Evolutionary conservation across 2,329 filamentous ascomycete species (phyloP).

Genomic region (Hirsutella thompsonii): DNA sequence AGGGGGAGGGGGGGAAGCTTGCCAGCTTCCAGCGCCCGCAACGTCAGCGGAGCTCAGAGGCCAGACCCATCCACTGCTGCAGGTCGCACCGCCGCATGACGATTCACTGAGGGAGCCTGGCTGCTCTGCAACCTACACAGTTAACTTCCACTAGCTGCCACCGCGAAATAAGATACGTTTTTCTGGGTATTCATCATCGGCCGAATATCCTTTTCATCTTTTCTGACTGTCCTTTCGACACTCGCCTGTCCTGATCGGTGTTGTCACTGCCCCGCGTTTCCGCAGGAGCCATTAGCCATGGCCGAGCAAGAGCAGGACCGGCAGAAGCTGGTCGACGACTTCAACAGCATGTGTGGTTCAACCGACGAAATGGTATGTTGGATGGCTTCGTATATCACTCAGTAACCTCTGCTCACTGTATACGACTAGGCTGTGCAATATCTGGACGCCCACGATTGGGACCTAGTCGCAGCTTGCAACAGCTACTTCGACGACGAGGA

Average conservation of each 20-base stretch:
- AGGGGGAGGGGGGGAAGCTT: not conserved
- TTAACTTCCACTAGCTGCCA: too few relatives aligned
- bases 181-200: too few relatives aligned
- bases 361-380: constrained; percentile 13
- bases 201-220: too few relatives aligned
- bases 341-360: constrained; percentile 13
- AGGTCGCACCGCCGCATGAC: too few relatives aligned
- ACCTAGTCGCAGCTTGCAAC: constrained; percentile 31
- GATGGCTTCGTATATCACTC: not conserved
- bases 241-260: not conserved
- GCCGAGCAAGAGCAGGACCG: constrained; percentile 12
- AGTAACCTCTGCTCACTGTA: not conserved
- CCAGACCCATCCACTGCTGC: too few relatives aligned
- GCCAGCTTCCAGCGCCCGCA: not conserved
- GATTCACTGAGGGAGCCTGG: too few relatives aligned
- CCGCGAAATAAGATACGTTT: too few relatives aligned
- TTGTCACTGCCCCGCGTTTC: not conserved
- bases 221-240: too few relatives aligned
- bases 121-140: too few relatives aligned
- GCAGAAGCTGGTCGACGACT: constrained; percentile 15
- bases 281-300: constrained; percentile 11
- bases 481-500: constrained; percentile 49
- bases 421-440: constrained; percentile 60
- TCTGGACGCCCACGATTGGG: constrained; percentile 31
- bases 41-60: too few relatives aligned